Evolutionary conservation across 2,329 filamentous ascomycete genomes (phyloP), one percentile per base, ranked within the genome.

Genomic region (Sphaerulina populicola): DNA sequence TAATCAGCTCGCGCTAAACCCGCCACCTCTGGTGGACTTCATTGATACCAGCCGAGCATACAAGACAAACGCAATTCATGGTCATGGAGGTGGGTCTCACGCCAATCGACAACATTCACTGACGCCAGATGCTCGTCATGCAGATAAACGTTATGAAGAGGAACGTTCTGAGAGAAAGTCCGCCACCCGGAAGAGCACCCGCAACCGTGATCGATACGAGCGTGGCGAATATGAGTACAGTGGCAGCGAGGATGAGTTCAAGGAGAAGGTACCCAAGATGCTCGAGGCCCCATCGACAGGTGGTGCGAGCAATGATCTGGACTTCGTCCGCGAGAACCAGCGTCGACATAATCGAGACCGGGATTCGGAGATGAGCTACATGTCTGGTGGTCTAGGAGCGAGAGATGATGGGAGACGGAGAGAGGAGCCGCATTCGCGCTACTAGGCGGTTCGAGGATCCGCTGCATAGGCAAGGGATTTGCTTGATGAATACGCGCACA

Each of bases 171-270:
- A 49, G 18, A 42, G 46, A 23, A 64, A 61, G 46, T 56, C 58
- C 31, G 55, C 53, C 12, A 57, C 60, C 21, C 55, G 59, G 11
- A 53, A 55, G n/a, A 57, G 58, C 40, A 57, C 61, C 21, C 63
- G 62, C 15, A 57, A 60, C 35, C 58, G 57, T 47, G 62, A 64
- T 21, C 55, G 64, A 44, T 52, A 57, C 15, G 64, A 66, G 5
- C 52, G 57, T 18, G 66, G 68, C 51, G 66, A 69, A 49, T 69
- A 64, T 53, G 54, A 57, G 36, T 60, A 64, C 30, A 62, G 60
- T n/a, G 62, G 67, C 40, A 64, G 63, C 51, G 64, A 64, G 45
- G 61, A 67, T 45, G 64, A 66, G 37, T 67, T 61, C 46, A 59
- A 60, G 46, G 50, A 57, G 41, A 59, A 60, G 38, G 49, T 57